Conservation (phyloP, 2,329 filamentous ascomycete genomes). For the Paracoccidioides brasiliensis region DNA sequence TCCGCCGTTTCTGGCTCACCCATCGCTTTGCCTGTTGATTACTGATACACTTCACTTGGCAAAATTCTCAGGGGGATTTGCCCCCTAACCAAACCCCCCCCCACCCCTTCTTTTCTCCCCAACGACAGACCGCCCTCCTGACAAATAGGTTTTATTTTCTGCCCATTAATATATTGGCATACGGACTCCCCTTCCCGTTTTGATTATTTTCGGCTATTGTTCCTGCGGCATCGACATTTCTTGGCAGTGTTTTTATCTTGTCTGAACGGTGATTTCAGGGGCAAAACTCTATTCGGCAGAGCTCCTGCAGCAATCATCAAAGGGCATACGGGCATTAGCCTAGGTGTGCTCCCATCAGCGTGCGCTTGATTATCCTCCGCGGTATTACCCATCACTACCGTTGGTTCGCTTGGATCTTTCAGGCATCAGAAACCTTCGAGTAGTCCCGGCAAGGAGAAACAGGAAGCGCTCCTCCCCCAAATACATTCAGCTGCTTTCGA, state of each 20-base stretch:
- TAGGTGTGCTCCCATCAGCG: too few species aligned
- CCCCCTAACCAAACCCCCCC: background rate
- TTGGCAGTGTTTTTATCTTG: background rate
- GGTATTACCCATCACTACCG: too few species aligned
- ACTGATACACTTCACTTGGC: background rate
- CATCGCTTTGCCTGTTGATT: background rate
- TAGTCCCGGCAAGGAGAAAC: too few species aligned
- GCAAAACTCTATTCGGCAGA: background rate
- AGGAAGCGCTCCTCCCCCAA: too few species aligned
- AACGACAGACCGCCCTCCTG: too few species aligned
- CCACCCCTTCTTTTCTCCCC: background rate
- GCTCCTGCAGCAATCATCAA: background rate
- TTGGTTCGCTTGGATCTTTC: too few species aligned
- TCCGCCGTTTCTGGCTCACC: background rate
- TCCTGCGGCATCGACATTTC: background rate
- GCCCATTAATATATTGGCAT: background rate
- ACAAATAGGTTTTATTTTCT: background rate
- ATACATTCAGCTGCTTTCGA: too few species aligned
- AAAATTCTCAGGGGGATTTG: background rate
- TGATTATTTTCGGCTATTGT: background rate
- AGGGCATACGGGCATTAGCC: too few species aligned
- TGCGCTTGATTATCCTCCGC: too few species aligned
- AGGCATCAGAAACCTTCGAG: too few species aligned
- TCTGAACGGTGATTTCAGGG: background rate
- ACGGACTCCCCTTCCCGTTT: background rate